phyloP scores from a whole-genome alignment of 2,329 filamentous ascomycete genomes.

The Fusarium brevicatenulatum region DNA sequence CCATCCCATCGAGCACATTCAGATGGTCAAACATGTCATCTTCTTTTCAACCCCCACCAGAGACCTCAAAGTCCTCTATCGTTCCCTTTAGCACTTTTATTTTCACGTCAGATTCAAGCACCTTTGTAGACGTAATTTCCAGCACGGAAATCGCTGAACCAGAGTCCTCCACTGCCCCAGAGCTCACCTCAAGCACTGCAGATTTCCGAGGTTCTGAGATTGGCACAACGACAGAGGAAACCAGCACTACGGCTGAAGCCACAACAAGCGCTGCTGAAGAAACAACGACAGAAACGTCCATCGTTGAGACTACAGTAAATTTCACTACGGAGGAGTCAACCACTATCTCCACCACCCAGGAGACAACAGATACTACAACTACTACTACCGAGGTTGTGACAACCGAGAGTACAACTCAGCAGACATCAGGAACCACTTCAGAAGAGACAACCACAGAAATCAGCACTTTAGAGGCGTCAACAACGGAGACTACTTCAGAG shows the following conservation, averaged over 20 bases:
- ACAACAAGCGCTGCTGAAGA: neutral
- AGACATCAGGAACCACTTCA: neutral
- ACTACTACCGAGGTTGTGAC: neutral
- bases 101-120: neutral
- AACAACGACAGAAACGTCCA: neutral
- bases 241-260: neutral
- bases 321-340: neutral
- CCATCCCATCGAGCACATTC: neutral
- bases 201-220: neutral
- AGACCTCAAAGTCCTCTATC: neutral
- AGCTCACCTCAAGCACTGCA: neutral
- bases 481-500: neutral
- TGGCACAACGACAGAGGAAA: neutral
- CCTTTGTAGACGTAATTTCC: neutral
- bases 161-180: neutral
- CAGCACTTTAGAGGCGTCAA: neutral
- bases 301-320: rapidly evolving
- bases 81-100: neutral
- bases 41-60: neutral
- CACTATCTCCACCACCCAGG: neutral
- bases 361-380: neutral
- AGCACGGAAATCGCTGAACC: neutral
- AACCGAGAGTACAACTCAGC: neutral
- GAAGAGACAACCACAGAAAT: neutral
- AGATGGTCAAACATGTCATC: neutral